These are phyloP conservation scores for Apophysomyces sp. DNA, from an alignment of 371 early-diverging fungal genomes.

Conservation along the genomic window DNA sequence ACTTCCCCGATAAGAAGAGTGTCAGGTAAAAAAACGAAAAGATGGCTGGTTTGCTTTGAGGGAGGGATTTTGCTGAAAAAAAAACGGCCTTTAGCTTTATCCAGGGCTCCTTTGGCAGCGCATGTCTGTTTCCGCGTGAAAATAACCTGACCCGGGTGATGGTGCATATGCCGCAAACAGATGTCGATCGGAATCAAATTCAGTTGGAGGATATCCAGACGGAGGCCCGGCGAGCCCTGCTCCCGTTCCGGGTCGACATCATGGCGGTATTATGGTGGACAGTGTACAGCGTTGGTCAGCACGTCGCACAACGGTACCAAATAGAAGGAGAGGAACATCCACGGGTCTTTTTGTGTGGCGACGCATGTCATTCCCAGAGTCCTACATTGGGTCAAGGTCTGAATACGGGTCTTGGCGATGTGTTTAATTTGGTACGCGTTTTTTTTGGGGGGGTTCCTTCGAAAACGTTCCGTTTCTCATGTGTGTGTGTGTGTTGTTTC, in stretches of 20 bases:
- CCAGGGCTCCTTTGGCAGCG: not conserved
- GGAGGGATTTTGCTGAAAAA: not conserved
- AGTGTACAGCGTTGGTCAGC: constrained; percentile 45
- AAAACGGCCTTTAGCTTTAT: constrained; percentile 31
- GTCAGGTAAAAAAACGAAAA: constrained; percentile 31
- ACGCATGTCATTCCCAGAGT: constrained; percentile 47
- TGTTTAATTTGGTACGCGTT: constrained; percentile 35
- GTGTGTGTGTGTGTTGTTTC: not conserved
- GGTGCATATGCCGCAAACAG: constrained; percentile 41
- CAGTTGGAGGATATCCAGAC: constrained; percentile 49
- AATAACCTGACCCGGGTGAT: constrained; percentile 46
- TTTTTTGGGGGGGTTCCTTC: no score
- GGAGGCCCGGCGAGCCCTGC: constrained; percentile 42
- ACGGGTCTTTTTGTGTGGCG: constrained; percentile 43
- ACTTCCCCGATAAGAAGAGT: constrained; percentile 40
- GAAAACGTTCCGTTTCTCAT: not conserved
- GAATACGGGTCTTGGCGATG: constrained; percentile 49
- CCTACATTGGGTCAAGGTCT: constrained; percentile 47
- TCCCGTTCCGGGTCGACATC: constrained; percentile 45
- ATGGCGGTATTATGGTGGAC: constrained; percentile 48
- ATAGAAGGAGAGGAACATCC: constrained; percentile 25
- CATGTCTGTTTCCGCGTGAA: constrained; percentile 38
- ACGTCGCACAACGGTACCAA: constrained; percentile 19
- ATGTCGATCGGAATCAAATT: constrained; percentile 40
- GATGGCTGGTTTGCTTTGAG: no score